Conservation (phyloP, 495 filamentous ascomycete species). For the Annulohypoxylon stygium region DNA sequence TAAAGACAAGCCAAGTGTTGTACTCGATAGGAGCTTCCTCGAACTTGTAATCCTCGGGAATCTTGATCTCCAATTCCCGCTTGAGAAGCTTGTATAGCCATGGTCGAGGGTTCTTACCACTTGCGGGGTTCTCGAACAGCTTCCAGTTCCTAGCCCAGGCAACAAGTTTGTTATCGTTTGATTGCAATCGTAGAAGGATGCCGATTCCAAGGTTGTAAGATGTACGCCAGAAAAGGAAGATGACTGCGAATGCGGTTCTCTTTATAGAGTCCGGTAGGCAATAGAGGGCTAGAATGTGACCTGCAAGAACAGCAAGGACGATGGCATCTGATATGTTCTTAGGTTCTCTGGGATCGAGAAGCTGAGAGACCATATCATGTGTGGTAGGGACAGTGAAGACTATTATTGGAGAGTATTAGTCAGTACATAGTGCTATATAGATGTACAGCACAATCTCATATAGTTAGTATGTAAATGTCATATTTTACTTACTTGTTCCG, state of each 20-base stretch:
- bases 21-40: conserved; percentile 95
- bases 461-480: background rate
- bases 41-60: conserved; percentile 93
- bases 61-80: conserved; percentile 91
- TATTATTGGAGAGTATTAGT: conserved; percentile 53
- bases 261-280: conserved; percentile 74
- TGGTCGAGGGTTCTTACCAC: conserved; percentile 83
- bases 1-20: conserved; percentile 98
- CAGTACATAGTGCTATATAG: conserved; percentile 5
- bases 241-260: conserved; percentile 78
- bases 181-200: conserved; percentile 88
- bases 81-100: conserved; percentile 85
- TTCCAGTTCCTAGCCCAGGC: conserved; percentile 87
- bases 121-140: conserved; percentile 86
- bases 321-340: conserved; percentile 90
- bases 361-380: conserved; percentile 98
- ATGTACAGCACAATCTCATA: background rate
- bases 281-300: conserved; percentile 79
- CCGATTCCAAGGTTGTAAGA: conserved; percentile 96
- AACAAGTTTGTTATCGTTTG: conserved; percentile 85
- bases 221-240: conserved; percentile 93
- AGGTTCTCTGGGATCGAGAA: conserved; percentile 92
- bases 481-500: conserved; percentile 78
- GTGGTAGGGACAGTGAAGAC: conserved; percentile 97
- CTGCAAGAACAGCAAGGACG: conserved; percentile 83